These are phyloP conservation scores for Exophiala dermatitidis DNA, from an alignment of 2,329 filamentous ascomycete genomes.

Conservation along the genomic window DNA sequence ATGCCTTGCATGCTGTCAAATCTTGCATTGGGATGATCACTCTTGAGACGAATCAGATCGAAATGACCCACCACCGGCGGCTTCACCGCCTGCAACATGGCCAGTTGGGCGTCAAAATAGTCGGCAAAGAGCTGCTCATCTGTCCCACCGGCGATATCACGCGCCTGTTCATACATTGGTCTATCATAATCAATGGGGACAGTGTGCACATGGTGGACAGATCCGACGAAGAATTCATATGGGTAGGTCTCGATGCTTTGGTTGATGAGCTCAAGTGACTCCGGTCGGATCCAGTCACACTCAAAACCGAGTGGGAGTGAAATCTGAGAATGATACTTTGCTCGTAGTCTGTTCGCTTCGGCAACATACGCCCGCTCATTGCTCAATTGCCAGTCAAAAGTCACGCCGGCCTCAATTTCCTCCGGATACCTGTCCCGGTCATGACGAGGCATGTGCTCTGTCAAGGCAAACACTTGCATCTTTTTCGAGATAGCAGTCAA, in stretches of 20 bases:
- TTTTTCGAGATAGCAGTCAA: slow-evolving; percentile 68
- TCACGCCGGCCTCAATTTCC: slow-evolving; percentile 52
- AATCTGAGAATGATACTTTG: slow-evolving; percentile 63
- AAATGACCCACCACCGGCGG: slow-evolving; percentile 88
- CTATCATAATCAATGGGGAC: slow-evolving; percentile 84
- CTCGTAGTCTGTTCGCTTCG: slow-evolving; percentile 67
- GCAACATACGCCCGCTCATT: slow-evolving; percentile 57
- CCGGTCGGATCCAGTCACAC: slow-evolving; percentile 78
- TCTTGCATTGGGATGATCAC: slow-evolving; percentile 58
- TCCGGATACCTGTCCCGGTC: slow-evolving; percentile 82
- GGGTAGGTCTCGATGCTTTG: slow-evolving; percentile 52
- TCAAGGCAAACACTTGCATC: slow-evolving; percentile 78
- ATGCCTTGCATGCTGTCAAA: slow-evolving; percentile 55
- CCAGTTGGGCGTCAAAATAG: slow-evolving; percentile 82
- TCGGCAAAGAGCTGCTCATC: slow-evolving; percentile 70
- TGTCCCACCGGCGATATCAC: slow-evolving; percentile 48
- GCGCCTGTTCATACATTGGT: slow-evolving; percentile 58
- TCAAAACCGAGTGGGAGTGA: slow-evolving; percentile 85
- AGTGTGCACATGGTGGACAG: slow-evolving; percentile 79
- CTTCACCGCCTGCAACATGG: slow-evolving; percentile 65
- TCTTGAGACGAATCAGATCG: slow-evolving; percentile 79
- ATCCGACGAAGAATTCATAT: slow-evolving; percentile 88
- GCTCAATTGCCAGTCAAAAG: slow-evolving; percentile 34
- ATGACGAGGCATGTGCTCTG: slow-evolving; percentile 89
- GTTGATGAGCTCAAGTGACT: slow-evolving; percentile 54